Evolutionary conservation across 257 asterid species (phyloP), one percentile per base, ranked within the genome.

Genomic region (Solanum ossicruentum): DNA sequence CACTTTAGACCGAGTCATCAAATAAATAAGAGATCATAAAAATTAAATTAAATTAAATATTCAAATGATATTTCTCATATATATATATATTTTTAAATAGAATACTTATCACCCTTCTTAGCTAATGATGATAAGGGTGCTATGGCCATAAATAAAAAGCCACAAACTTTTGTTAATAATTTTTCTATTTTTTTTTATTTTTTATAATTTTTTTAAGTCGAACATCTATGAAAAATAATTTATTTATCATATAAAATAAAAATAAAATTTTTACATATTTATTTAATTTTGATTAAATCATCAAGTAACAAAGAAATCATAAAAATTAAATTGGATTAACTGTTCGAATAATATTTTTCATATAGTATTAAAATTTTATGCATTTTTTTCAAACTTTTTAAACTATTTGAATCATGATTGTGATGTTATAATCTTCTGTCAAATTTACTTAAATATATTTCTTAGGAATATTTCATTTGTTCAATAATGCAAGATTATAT

Each of bases 271-370:
- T 10, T 1, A 1, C 21, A 21, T 65, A 12, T 58, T 0, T 58
- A 3, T 3, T 0, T 7, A 3, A 9, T 20, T 10, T 1, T 20
- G 4, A 58, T 0, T 0, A 2, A 32, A 0, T 32, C 36, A 32
- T 32, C 36, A 1, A 20, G 13, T 3, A 20, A 20, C 26, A 20
- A 57, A 57, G 3, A 17, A 1, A 20, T 18, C 2, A 20, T 5
- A 57, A 9, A 18, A 57, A 57, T 4, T 57, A 1, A 57, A 57
- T 57, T 20, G 6, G 3, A 57, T 8, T 57, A 57, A 32, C 0
- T 3, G 3, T 32, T 32, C 36, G 36, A 32, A 32, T 32, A 32
- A 32, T 32, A 32, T 32, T 32, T 32, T 32, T 32, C 36, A 32
- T 32, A 32, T 32, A 32, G 36, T 21, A 43, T 17, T 69, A 39